These are phyloP conservation scores for Heliosperma pusillum DNA, from an alignment of 148 eudicot species.

Conservation along the genomic window DNA sequence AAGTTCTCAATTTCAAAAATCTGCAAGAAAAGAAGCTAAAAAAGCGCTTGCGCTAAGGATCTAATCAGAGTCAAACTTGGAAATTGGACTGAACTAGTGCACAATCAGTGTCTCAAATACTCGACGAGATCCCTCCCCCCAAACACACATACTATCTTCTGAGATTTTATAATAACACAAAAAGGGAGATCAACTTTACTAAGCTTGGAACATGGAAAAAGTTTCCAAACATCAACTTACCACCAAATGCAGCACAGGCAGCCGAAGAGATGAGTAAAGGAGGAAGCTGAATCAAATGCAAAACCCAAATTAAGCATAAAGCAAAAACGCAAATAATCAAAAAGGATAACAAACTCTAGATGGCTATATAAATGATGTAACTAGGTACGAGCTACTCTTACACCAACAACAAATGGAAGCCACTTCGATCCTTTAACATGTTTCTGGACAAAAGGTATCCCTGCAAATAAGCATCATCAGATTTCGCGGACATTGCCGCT, in stretches of 20 bases:
- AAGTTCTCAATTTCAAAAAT: no score
- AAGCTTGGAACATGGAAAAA: not conserved
- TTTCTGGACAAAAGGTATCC: constrained; percentile 66
- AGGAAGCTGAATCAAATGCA: constrained; percentile 43
- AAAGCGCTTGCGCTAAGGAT: no score
- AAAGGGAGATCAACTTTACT: not conserved
- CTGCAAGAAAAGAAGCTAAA: no score
- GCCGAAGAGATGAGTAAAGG: constrained; percentile 55
- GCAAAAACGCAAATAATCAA: not conserved
- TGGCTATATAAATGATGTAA: not conserved
- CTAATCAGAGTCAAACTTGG: no score
- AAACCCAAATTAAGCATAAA: not conserved
- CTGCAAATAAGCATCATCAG: constrained; percentile 35
- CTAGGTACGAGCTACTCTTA: constrained; percentile 24
- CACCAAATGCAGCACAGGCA: constrained; percentile 81
- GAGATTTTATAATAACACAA: not conserved
- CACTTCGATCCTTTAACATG: constrained; percentile 75
- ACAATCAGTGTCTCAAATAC: no score
- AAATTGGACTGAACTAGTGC: no score
- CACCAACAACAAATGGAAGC: constrained; percentile 83
- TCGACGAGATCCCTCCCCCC: no score
- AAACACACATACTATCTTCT: not conserved
- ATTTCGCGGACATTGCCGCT: constrained; percentile 6
- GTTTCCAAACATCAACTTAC: constrained; percentile 30
- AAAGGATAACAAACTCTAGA: not conserved